Percentiles rank a stretch among this genome's conserved stretches.
Evolutionary conservation across 441 rosid genomes (phyloP).

Genomic region (Cnidoscolus chayamansa): DNA sequence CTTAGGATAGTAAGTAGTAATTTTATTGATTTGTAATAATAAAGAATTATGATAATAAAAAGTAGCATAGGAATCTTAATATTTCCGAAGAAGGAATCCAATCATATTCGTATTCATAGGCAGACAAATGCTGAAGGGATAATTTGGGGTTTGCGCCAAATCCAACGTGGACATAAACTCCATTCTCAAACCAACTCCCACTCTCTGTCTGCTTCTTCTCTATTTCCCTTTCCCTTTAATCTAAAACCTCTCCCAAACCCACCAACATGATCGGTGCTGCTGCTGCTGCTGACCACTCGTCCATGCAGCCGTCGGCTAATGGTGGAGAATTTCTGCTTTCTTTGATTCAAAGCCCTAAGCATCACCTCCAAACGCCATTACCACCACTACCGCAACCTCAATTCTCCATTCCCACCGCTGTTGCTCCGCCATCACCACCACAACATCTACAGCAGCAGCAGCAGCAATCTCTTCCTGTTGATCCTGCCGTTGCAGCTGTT

Average conservation of each 20-base stretch:
- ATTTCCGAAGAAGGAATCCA: no score
- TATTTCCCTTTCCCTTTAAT: background rate
- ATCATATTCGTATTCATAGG: no score
- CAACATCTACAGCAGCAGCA: background rate
- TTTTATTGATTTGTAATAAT: no score
- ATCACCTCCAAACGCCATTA: conserved; percentile 21
- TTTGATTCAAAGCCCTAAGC: conserved; percentile 54
- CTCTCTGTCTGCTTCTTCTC: background rate
- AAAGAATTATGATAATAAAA: no score
- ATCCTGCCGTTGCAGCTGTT: conserved; percentile 87
- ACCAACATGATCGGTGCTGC: conserved; percentile 52
- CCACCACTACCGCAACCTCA: conserved; percentile 15
- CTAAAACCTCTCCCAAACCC: conserved; percentile 14
- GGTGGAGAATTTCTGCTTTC: conserved; percentile 81
- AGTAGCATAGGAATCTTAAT: no score
- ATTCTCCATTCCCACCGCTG: conserved; percentile 23
- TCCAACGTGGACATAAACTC: background rate
- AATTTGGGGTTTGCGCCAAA: no score
- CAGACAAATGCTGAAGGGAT: no score
- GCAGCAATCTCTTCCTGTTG: conserved; percentile 34
- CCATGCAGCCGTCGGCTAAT: conserved; percentile 34
- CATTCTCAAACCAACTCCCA: background rate
- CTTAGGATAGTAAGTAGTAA: no score
- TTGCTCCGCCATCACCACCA: conserved; percentile 1
- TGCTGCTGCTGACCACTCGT: conserved; percentile 37